Percentiles rank a stretch among this genome's conserved stretches.
These are phyloP conservation scores for Trametopsis cervina DNA, from an alignment of 768 basidiomycete genomes.

Conservation along the genomic window DNA sequence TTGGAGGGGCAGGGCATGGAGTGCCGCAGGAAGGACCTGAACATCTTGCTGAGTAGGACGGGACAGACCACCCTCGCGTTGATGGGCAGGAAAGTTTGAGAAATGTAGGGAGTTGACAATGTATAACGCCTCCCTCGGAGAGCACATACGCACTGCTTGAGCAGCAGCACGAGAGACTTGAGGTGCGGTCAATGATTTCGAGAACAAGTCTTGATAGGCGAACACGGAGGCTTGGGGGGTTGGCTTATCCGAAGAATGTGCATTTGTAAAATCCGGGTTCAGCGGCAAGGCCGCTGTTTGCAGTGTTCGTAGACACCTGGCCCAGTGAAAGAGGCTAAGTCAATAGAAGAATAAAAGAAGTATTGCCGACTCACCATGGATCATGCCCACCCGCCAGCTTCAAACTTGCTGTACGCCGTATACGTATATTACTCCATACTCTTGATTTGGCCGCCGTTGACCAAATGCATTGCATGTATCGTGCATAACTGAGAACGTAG, in stretches of 20 bases:
- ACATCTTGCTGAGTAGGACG: background rate
- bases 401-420: slow-evolving; percentile 6
- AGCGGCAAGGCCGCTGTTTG: background rate
- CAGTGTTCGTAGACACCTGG: slow-evolving; percentile 13
- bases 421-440: slow-evolving; percentile 11
- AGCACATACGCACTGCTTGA: slow-evolving; percentile 36
- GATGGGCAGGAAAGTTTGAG: slow-evolving; percentile 25
- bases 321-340: no score
- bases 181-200: slow-evolving; percentile 15
- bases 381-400: no score
- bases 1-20: slow-evolving; percentile 27
- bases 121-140: slow-evolving; percentile 39
- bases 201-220: background rate
- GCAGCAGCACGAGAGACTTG: slow-evolving; percentile 34
- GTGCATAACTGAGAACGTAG: slow-evolving; percentile 43
- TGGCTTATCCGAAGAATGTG: no score
- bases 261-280: no score
- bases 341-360: no score
- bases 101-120: slow-evolving; percentile 53
- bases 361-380: no score
- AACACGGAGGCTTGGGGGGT: background rate
- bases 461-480: slow-evolving; percentile 68
- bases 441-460: slow-evolving; percentile 43
- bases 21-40: slow-evolving; percentile 4
- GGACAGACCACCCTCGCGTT: slow-evolving; percentile 12